Evolutionary conservation across 345 rosid genomes (phyloP).

Genomic region (Acer campestre): DNA sequence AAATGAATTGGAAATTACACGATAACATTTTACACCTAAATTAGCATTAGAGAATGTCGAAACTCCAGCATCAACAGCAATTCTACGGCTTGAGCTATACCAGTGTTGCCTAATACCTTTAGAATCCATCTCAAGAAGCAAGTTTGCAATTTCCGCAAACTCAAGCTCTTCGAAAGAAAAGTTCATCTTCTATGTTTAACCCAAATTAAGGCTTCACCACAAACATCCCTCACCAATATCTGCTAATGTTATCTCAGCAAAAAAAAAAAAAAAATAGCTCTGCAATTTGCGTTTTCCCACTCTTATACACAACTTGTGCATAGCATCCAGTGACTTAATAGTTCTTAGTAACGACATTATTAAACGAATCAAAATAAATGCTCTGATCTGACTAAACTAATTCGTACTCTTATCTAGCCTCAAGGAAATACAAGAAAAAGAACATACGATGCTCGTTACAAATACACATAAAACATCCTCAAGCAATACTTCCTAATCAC

Average conservation of each 20-base stretch:
- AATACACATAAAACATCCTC: too few relatives aligned
- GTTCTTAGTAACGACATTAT: too few relatives aligned
- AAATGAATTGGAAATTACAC: constrained; percentile 1
- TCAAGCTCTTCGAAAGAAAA: background rate
- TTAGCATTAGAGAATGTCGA: background rate
- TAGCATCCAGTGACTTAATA: too few relatives aligned
- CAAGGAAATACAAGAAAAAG: too few relatives aligned
- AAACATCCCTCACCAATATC: background rate
- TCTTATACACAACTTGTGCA: too few relatives aligned
- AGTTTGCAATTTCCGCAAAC: background rate
- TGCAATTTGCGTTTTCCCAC: background rate
- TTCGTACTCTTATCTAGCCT: too few relatives aligned
- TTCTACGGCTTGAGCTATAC: background rate
- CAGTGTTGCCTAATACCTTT: background rate
- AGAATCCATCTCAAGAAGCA: background rate
- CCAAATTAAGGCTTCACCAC: background rate
- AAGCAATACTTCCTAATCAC: too few relatives aligned
- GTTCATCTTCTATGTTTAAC: background rate
- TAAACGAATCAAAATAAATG: too few relatives aligned
- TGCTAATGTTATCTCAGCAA: background rate
- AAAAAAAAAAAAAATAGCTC: background rate
- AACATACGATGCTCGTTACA: too few relatives aligned
- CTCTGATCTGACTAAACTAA: too few relatives aligned
- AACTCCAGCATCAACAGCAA: background rate
- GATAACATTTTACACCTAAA: background rate